A percentile compares a stretch with the other conserved stretches of the same genome.
phyloP scores from a whole-genome alignment of 2,329 filamentous ascomycete genomes.

The Ophiostoma ips region DNA sequence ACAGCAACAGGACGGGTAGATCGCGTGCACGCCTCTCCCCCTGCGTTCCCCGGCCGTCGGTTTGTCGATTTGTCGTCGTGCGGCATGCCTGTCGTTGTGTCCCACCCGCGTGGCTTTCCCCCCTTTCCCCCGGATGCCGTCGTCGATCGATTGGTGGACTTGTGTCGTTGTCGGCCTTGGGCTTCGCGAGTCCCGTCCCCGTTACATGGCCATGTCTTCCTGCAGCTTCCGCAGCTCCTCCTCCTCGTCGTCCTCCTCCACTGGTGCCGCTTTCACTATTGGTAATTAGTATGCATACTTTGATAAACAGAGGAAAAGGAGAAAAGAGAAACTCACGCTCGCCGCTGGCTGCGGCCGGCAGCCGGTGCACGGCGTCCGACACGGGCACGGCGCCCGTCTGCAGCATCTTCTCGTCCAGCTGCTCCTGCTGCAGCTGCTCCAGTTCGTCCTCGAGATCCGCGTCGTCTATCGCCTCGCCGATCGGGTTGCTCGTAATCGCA shows the following conservation, averaged over 20 bases:
- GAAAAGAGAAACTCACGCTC: slow-evolving; percentile 48
- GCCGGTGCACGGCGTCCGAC: slow-evolving; percentile 57
- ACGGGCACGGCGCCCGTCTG: slow-evolving; percentile 77
- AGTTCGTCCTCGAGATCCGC: slow-evolving; percentile 75
- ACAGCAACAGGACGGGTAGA: too few relatives aligned
- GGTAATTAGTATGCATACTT: slow-evolving; percentile 12
- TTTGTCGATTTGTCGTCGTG: neutral
- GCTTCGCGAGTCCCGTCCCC: neutral
- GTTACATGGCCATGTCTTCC: slow-evolving; percentile 91
- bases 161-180: neutral
- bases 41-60: neutral
- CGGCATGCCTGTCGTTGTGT: neutral
- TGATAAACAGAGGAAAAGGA: too few relatives aligned
- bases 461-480: slow-evolving; percentile 65
- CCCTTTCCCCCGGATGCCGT: too few relatives aligned
- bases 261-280: slow-evolving; percentile 38
- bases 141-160: too few relatives aligned
- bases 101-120: neutral
- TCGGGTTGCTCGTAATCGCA: slow-evolving; percentile 60
- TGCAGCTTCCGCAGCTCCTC: slow-evolving; percentile 85
- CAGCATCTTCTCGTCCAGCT: slow-evolving; percentile 87
- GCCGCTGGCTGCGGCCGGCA: slow-evolving; percentile 61
- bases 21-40: neutral
- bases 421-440: slow-evolving; percentile 77
- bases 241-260: slow-evolving; percentile 79